Percentiles rank a stretch among this genome's conserved stretches.
Conservation (phyloP, 2,329 filamentous ascomycete genomes). For the Arthrobotrys pseudoclavata region DNA sequence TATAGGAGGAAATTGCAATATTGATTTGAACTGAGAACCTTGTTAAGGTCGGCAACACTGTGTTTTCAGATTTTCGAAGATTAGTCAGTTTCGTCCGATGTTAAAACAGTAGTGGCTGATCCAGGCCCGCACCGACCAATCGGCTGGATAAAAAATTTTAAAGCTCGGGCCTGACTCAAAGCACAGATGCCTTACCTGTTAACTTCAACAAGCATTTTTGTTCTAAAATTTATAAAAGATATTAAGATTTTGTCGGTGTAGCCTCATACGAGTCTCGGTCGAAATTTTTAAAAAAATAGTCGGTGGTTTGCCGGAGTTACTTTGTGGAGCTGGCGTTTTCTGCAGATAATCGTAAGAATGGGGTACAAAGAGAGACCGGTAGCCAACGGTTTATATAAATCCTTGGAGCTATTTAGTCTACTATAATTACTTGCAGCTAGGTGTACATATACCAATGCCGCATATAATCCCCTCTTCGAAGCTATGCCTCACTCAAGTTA, state of each 20-base stretch:
- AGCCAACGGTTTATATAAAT: constrained; percentile 31
- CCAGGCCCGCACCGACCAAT: constrained; percentile 8
- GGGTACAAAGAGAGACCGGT: constrained; percentile 20
- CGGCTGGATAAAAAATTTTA: not conserved
- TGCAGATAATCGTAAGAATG: constrained; percentile 25
- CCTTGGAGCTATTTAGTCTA: constrained; percentile 11
- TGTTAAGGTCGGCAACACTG: constrained; percentile 37
- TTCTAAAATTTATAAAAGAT: constrained; percentile 1
- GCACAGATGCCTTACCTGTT: constrained; percentile 12
- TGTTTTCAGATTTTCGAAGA: not conserved
- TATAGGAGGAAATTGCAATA: constrained; percentile 50
- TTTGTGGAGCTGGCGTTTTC: constrained; percentile 16
- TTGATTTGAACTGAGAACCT: constrained; percentile 24
- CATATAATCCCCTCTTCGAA: constrained; percentile 43
- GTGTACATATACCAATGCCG: constrained; percentile 46
- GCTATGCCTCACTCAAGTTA: constrained; percentile 31
- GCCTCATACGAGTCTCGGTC: not conserved
- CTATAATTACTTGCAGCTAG: constrained; percentile 23
- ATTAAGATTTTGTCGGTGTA: not conserved
- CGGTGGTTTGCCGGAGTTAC: constrained; percentile 7
- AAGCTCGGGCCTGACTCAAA: constrained; percentile 13
- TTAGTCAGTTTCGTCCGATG: constrained; percentile 17
- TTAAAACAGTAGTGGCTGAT: not conserved
- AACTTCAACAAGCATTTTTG: constrained; percentile 27
- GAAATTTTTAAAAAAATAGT: not conserved